Evolutionary conservation across 108 stramenopile genomes (phyloP), one percentile per base, ranked within the genome.

Genomic region (Aurantiochytrium sp.): DNA sequence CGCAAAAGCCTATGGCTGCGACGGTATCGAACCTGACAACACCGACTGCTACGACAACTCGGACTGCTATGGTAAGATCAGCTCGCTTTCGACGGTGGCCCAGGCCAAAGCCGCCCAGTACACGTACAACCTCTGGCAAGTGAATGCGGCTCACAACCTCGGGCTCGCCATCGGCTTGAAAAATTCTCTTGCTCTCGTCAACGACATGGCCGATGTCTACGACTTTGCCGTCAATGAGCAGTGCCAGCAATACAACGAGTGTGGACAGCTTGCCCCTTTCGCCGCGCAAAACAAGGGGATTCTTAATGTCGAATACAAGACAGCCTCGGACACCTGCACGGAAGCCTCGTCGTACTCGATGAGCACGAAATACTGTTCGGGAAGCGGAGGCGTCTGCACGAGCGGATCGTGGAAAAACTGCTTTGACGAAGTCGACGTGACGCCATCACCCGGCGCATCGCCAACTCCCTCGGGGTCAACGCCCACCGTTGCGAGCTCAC

Each of bases 211-310:
- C 44, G 43, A 49, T 47, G 49, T 60, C 21, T 90, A 88, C 35
- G 91, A 92, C 64, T 93, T 92, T 88, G 91, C 92, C 43, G 44
- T 93, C 87, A 91, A 91, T 21, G 92, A 93, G 71, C 44, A 89
- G 89, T 93, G 92, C 72, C 89, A 87, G 8, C 43, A 91, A n/a
- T 92, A 87, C 72, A 64, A 87, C 43, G 92, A 93, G 44, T 93
- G 92, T 58, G 69, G 59, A 53, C 25, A 59, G 43, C 76, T 89
- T 59, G 16, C 87, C 44, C 58, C 60, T 47, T 92, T 92, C 60
- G 53, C 91, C 42, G 59, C 29, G 4, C 44, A 60, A 5, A 64
- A 43, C 88, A 93, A 92, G 58, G 88, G 90, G 16, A 91, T 92
- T 45, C 91, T 93, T 29, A 91, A 89, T 25, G 60, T 90, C 29